Evolutionary conservation across 352 stramenopile genomes (phyloP), one percentile per base, ranked within the genome.

Genomic region (Globisporangium solare): DNA sequence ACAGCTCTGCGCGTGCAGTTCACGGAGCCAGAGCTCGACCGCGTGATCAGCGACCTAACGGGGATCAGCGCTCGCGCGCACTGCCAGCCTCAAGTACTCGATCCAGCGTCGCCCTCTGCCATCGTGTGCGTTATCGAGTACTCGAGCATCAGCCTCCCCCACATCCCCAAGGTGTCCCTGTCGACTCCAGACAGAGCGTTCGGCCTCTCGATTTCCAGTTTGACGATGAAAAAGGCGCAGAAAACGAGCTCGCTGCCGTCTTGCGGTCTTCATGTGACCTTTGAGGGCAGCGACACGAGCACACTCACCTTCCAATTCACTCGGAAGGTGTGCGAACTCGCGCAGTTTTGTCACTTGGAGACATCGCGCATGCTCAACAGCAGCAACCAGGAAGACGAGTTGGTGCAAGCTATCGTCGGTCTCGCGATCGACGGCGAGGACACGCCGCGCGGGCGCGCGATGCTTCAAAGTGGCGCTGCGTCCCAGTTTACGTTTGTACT

Each of bases 301-400:
- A 41, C 8, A 0, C 10, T 17, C 3, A 1, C 57, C 8, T 46
- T 64, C 37, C 43, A 50, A 24, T 49, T 64, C 45, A 55, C 58
- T 12, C 45, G 58, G 22, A 39, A 17, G 4, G 27, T 49, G 20
- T 59, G 58, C 20, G 51, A 31, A 6, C 27, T 64, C 0, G 43
- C 24, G 8, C 50, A 53, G 6, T 47, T 40, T 10, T 64, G 58
- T n/a, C 18, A 15, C 5, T 6, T 40, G 3, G 18, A 35, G 13
- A 51, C 10, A 12, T 47, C 51, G 15, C 10, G 18, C 4, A 55
- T 18, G 15, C 31, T 51, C 21, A 52, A 8, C 6, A 22, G 21
- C 15, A 27, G 64, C 31, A 66, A 58, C 43, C 15, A 18, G 10
- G 50, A 66, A 50, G 53, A 55, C 40, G 57, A 73, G 21, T 46